Evolutionary conservation across 1,284 basidiomycete species (phyloP).

Genomic region (Ganoderma lucidum): DNA sequence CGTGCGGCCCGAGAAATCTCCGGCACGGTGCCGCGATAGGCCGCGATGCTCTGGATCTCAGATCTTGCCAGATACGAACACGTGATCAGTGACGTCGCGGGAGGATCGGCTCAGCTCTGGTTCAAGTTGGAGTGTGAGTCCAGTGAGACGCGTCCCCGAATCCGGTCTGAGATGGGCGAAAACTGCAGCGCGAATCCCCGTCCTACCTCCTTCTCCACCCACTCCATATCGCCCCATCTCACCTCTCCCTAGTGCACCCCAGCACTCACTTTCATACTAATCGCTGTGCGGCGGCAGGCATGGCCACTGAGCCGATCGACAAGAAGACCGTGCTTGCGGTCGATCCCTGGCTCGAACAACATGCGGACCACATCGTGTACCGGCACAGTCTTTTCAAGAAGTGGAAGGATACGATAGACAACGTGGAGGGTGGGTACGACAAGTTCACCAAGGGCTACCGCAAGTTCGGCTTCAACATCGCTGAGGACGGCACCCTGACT

Average conservation of each 20-base stretch:
- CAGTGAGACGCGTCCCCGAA: constrained; percentile 9
- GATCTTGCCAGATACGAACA: constrained; percentile 28
- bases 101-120: constrained; percentile 9
- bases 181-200: constrained; percentile 14
- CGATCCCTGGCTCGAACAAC: constrained; percentile 81
- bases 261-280: too few species aligned
- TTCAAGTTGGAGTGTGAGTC: constrained; percentile 4
- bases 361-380: constrained; percentile 74
- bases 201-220: constrained; percentile 20
- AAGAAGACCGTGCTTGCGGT: constrained; percentile 62
- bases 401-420: constrained; percentile 79
- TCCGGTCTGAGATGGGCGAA: constrained; percentile 25
- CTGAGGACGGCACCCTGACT: constrained; percentile 71
- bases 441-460: constrained; percentile 89
- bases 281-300: constrained; percentile 11
- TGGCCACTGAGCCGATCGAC: constrained; percentile 49
- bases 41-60: constrained; percentile 16
- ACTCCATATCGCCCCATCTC: constrained; percentile 17
- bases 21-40: constrained; percentile 22
- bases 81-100: constrained; percentile 32
- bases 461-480: constrained; percentile 85
- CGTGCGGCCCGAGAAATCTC: constrained; percentile 17
- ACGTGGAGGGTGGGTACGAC: constrained; percentile 89
- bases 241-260: background rate
- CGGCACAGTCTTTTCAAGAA: constrained; percentile 77